Base-by-base conservation (phyloP, 306 rosid genomes). In the Cercis canadensis region DNA sequence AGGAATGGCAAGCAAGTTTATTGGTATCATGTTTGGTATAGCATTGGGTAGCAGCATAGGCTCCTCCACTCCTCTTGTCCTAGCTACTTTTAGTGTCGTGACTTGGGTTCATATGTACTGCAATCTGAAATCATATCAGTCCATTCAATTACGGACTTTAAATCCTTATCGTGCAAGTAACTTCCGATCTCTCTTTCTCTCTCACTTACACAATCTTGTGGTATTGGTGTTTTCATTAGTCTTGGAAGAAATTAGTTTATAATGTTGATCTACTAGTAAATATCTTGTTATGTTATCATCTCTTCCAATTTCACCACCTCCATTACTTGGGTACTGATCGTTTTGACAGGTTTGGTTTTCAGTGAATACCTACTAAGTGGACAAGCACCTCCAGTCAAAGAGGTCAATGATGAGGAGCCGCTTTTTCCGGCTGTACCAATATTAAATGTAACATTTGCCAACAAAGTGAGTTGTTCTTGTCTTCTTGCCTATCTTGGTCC, bases 81-180 rank as follows among this genome's bases (percentile, higher is more conserved):
- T 90, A 56, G 92, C 88, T 66, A 77, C 92, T 65, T 93, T 93
- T 73, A 56, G 94, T 76, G 80, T 90, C 18, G 87, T 93, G 67
- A 90, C 97, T 67, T 83, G 90, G 80, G 58, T 88, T 72, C 98
- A 93, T 85, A 90, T 93, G 98, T 88, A 87, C 87, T 87, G 92
- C 88, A 93, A 93, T 86, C 88, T 93, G 69, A 93, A 90, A 81
- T 93, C 98, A 3, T 93, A 93, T 81, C 92, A 87, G 65, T 89
- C 96, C 73, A 93, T 93, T 81, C 89, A 85, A 75, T 7, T 93
- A 31, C 85, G 98, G 88, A 93, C 93, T 34, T 65, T 93, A 81
- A 93, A 93, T 78, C 96, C 98, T 82, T 88, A 88, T 69, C 97
- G 97, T 62, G 94, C 98, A 78, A 93, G 98, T 93, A 93, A 75